Base-by-base conservation (phyloP, 129 eudicot genomes). In the Deinandra increscens region DNA sequence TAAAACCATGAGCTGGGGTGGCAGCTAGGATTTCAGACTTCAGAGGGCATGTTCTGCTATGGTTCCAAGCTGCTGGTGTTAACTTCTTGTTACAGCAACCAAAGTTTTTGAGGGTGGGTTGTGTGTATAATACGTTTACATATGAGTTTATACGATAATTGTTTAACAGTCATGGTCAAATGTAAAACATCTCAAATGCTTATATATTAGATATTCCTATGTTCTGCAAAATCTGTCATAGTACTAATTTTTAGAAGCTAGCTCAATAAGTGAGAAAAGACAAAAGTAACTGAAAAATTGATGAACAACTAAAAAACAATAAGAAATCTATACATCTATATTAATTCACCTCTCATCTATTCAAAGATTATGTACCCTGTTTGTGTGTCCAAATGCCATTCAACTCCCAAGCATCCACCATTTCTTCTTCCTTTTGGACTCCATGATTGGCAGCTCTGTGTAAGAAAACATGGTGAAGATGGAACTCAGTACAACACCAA, bases 341-440 rank as follows among this genome's bases (percentile, higher is more conserved):
- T 74, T 75, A 75, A 50, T 15, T 4, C 78, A 26, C 31, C 31
- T 64, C 56, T 53, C 58, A 3, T 54, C 14, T 15, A 9, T 13
- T 74, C n/a, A 22, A 50, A 58, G 62, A 59, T 45, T 31, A 19
- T 68, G 60, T 75, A 55, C 78, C 63, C 17, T 11, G 23, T 36
- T 76, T 10, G 36, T 37, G 3, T 26, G 49, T 53, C 55, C 10
- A 41, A 19, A 64, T 38, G 61, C 22, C 49, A 12, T 60, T 75
- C 42, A 79, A 73, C 76, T 33, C 72, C 75, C 79, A 60, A 80
- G 45, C 76, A 60, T 80, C 83, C 83, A 80, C 83, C 83, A 74
- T 36, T 74, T 80, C 55, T 80, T 79, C 75, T 79, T 79, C 62
- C 74, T 80, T 41, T 34, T 68, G 12, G 70, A 38, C 43, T 68